Evolutionary conservation across 73 alveolate species (phyloP).

Genomic region (Stentor roeselii): DNA sequence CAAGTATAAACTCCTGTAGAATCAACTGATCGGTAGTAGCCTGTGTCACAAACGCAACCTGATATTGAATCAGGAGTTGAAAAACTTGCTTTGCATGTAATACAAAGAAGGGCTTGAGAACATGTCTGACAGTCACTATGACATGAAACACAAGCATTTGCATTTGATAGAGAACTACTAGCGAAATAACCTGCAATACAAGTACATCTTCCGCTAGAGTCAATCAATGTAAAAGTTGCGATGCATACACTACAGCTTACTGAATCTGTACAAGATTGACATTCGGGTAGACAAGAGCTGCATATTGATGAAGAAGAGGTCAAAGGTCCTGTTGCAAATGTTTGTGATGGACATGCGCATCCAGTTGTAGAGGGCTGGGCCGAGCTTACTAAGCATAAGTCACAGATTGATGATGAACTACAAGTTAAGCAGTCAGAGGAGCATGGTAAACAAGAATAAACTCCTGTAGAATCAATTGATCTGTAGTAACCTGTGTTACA

Average conservation of each 20-base stretch:
- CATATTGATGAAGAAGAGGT: neutral
- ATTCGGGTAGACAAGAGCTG: neutral
- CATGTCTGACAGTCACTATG: neutral
- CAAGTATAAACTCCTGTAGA: neutral
- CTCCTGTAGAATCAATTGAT: too few relatives aligned
- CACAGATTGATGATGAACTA: neutral
- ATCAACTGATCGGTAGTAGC: neutral
- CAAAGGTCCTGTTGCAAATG: neutral
- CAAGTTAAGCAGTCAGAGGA: too few relatives aligned
- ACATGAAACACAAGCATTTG: neutral
- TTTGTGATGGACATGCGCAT: neutral
- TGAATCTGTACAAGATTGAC: neutral
- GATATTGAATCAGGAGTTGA: neutral
- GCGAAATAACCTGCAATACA: neutral
- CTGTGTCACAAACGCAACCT: neutral
- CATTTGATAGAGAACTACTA: neutral
- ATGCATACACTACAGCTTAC: neutral
- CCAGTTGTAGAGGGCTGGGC: neutral
- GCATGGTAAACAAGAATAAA: neutral
- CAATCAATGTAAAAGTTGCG: neutral
- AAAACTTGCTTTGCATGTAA: neutral
- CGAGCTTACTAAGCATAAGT: neutral
- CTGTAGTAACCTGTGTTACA: too few relatives aligned
- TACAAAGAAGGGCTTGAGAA: neutral
- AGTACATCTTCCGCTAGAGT: neutral